These are phyloP conservation scores for Isatis tinctoria DNA, from an alignment of 345 rosid genomes.

Conservation along the genomic window DNA sequence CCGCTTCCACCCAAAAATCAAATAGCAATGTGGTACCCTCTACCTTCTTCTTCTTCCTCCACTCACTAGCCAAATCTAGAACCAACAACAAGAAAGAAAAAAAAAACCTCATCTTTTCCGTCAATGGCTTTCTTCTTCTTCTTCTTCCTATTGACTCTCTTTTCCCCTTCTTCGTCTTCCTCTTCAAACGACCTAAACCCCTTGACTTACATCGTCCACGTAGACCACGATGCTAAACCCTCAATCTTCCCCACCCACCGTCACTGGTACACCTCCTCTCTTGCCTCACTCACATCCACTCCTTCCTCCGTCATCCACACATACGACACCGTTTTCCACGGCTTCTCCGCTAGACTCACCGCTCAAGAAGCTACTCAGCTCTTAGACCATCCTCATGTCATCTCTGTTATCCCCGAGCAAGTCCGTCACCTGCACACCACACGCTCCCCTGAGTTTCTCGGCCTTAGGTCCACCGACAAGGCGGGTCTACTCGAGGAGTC, in stretches of 20 bases:
- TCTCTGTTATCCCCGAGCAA: slow-evolving; percentile 72
- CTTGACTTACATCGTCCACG: slow-evolving; percentile 51
- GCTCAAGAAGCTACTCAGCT: slow-evolving; percentile 44
- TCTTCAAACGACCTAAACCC: slow-evolving; percentile 23
- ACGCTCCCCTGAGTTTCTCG: slow-evolving; percentile 91
- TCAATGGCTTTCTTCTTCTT: slow-evolving; percentile 30
- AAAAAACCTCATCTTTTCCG: background rate
- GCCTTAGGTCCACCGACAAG: slow-evolving; percentile 59
- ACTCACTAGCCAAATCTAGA: slow-evolving; percentile 17
- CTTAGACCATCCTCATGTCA: slow-evolving; percentile 44
- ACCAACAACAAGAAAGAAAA: background rate
- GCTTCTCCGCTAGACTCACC: slow-evolving; percentile 78
- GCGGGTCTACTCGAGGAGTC: slow-evolving; percentile 75
- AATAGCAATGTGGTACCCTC: slow-evolving; percentile 27
- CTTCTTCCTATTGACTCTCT: slow-evolving; percentile 16
- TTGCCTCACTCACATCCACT: slow-evolving; percentile 29
- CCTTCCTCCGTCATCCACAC: slow-evolving; percentile 57
- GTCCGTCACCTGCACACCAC: slow-evolving; percentile 75
- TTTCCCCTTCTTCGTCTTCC: slow-evolving; percentile 32
- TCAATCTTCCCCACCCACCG: slow-evolving; percentile 76
- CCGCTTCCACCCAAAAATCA: slow-evolving; percentile 10
- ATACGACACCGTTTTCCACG: slow-evolving; percentile 87
- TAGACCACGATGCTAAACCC: slow-evolving; percentile 65
- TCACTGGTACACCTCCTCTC: slow-evolving; percentile 80
- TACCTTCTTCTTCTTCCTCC: slow-evolving; percentile 16